Conservation (phyloP, 768 basidiomycete species). For the Termitomyces bulborhizus region DNA sequence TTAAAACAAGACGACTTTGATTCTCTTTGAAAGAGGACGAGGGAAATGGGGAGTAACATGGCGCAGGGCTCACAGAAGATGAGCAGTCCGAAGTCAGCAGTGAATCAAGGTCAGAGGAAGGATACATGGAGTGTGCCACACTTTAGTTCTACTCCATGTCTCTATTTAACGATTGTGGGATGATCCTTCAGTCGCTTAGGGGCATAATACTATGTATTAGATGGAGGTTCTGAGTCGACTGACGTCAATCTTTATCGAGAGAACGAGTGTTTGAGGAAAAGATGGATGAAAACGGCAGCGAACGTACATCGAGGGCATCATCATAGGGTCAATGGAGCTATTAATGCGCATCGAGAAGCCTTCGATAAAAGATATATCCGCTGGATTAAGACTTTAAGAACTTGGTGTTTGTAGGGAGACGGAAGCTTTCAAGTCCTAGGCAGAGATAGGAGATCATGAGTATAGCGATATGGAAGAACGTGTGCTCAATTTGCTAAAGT, state of each 20-base stretch:
- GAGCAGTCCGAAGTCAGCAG: constrained; percentile 6
- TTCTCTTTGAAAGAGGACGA: not conserved
- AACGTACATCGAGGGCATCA: constrained; percentile 5
- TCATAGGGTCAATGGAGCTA: not conserved
- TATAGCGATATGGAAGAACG: not conserved
- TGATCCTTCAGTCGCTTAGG: not conserved
- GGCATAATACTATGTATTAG: not conserved
- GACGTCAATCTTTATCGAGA: not conserved
- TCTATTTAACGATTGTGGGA: not conserved
- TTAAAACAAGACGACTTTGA: constrained; percentile 2
- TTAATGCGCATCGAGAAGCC: constrained; percentile 7
- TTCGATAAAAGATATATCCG: constrained; percentile 1
- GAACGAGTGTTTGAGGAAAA: not conserved
- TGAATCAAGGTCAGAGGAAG: constrained; percentile 1
- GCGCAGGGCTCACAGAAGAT: constrained; percentile 19
- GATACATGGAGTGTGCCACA: constrained; percentile 11
- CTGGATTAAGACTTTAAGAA: constrained; percentile 1
- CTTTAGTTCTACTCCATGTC: not conserved
- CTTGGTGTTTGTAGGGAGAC: not conserved
- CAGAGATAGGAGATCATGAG: not conserved
- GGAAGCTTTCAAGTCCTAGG: not conserved
- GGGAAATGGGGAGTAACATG: not conserved
- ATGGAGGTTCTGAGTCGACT: constrained; percentile 3
- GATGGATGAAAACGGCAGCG: not conserved
- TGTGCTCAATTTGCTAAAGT: not conserved